phyloP scores from a whole-genome alignment of 108 stramenopile genomes.

The Epithemia pelagica region DNA sequence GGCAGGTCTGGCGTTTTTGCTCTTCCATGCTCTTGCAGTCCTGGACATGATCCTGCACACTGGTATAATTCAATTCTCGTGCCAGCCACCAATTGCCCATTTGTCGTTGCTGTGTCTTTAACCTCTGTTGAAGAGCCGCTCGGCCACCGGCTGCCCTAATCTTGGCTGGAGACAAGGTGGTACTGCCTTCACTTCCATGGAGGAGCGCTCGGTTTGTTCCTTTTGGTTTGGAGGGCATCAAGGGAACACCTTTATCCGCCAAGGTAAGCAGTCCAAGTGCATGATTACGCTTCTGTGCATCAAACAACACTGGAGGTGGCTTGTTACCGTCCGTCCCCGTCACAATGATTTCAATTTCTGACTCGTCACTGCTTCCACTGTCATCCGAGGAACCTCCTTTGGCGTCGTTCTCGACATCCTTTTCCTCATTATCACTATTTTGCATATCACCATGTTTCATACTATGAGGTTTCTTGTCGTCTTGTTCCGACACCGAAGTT shows the following conservation, averaged over 20 bases:
- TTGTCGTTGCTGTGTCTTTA: constrained; percentile 47
- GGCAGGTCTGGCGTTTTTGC: constrained; percentile 47
- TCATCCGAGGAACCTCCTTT: no score
- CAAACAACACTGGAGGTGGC: background rate
- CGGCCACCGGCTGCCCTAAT: constrained; percentile 19
- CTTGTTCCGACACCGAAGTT: constrained; percentile 22
- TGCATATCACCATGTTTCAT: no score
- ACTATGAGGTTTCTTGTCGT: no score
- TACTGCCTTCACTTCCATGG: background rate
- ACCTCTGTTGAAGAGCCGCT: constrained; percentile 33
- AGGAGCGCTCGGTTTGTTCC: background rate
- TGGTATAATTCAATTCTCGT: constrained; percentile 81
- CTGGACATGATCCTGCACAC: constrained; percentile 69
- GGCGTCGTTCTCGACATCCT: background rate
- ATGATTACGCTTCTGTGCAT: background rate
- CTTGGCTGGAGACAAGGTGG: background rate
- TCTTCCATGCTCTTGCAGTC: constrained; percentile 62
- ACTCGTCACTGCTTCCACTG: background rate
- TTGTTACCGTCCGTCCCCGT: background rate
- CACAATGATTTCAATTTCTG: constrained; percentile 8
- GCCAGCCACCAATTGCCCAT: constrained; percentile 82
- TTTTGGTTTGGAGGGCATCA: background rate
- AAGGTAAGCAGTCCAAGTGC: background rate
- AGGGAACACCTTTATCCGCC: background rate
- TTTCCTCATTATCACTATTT: background rate